These are phyloP conservation scores for Aspergillus sp. DNA, from an alignment of 2,329 filamentous ascomycete species.

Conservation along the genomic window DNA sequence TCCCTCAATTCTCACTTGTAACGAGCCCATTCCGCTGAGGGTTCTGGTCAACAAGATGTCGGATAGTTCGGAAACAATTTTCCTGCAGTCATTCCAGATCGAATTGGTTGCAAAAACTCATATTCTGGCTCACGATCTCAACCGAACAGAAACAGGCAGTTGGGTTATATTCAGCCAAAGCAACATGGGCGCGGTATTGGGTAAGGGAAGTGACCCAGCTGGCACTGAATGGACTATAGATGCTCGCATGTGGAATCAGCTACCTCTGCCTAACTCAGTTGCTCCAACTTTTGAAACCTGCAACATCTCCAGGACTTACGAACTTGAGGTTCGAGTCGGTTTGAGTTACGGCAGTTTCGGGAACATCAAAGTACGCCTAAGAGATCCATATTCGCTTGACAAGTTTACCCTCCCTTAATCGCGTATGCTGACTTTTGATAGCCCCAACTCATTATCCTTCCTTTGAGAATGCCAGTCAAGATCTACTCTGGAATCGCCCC, in stretches of 20 bases:
- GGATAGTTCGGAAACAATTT: constrained; percentile 61
- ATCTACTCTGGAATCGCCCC: constrained; percentile 86
- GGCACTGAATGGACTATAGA: constrained; percentile 66
- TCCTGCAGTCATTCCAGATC: constrained; percentile 72
- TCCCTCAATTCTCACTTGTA: constrained; percentile 82
- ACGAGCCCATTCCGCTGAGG: constrained; percentile 73
- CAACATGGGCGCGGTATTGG: constrained; percentile 65
- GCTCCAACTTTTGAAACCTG: constrained; percentile 83
- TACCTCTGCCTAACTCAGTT: constrained; percentile 73
- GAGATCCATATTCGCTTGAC: background rate
- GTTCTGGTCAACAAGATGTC: constrained; percentile 72
- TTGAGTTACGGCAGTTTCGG: constrained; percentile 63
- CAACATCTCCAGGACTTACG: constrained; percentile 75
- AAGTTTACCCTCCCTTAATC: background rate
- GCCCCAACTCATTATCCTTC: constrained; percentile 71
- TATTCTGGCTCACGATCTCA: constrained; percentile 69
- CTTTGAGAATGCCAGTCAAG: constrained; percentile 69
- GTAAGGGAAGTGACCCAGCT: constrained; percentile 49
- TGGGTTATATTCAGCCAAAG: constrained; percentile 70
- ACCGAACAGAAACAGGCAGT: constrained; percentile 61
- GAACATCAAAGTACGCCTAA: constrained; percentile 41
- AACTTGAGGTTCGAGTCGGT: constrained; percentile 74
- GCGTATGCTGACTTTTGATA: constrained; percentile 23
- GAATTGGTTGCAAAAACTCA: constrained; percentile 73
- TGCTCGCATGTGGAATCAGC: constrained; percentile 62